phyloP scores from a whole-genome alignment of 495 filamentous ascomycete genomes.

The Xylona heveae region DNA sequence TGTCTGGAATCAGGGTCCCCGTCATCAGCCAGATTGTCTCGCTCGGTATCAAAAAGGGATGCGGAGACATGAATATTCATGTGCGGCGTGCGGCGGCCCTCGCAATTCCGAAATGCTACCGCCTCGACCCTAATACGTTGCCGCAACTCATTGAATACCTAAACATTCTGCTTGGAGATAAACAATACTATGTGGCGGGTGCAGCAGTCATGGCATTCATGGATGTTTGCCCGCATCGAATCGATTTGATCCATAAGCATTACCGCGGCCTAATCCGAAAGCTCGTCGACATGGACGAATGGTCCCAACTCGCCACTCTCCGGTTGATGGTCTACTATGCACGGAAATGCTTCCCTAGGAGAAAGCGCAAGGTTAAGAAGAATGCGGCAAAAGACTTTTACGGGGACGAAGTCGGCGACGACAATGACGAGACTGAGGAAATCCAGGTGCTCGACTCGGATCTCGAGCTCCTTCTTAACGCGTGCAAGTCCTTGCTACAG shows the following conservation, averaged over 20 bases:
- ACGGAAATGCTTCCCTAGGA: conserved; percentile 68
- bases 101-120: conserved; percentile 94
- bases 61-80: conserved; percentile 80
- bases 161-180: conserved; percentile 56
- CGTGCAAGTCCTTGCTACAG: conserved; percentile 65
- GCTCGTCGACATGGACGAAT: conserved; percentile 97
- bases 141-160: conserved; percentile 72
- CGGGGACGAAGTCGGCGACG: conserved; percentile 30
- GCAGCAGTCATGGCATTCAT: conserved; percentile 77
- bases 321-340: conserved; percentile 66
- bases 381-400: conserved; percentile 52
- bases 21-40: conserved; percentile 99
- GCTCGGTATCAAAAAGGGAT: conserved; percentile 78
- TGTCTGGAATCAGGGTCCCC: conserved; percentile 88
- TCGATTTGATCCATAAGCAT: conserved; percentile 76
- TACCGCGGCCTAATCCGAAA: conserved; percentile 71
- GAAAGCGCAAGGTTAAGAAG: conserved; percentile 31
- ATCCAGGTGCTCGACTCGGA: conserved; percentile 54
- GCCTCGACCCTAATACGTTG: conserved; percentile 68
- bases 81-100: conserved; percentile 84
- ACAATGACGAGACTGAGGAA: conserved; percentile 26
- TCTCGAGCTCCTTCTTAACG: conserved; percentile 58
- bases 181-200: conserved; percentile 85
- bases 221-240: conserved; percentile 67
- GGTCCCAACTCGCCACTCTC: conserved; percentile 72